Evolutionary conservation across 2,329 filamentous ascomycete species (phyloP).

Genomic region (Lecanoromycetidae sp.): DNA sequence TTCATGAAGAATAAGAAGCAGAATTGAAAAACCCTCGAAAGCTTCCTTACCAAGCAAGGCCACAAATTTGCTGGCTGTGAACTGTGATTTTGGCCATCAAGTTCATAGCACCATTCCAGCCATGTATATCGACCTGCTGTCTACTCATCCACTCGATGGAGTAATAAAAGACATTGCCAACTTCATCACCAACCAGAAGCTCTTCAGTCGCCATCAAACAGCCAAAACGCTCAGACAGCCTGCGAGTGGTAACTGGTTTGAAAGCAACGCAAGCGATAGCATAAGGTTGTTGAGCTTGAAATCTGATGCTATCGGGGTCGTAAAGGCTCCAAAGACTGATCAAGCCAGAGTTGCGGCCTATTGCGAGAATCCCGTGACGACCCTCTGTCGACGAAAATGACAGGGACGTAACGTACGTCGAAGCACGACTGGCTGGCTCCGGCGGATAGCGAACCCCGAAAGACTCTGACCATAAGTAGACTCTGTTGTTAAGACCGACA

Average conservation of each 20-base stretch:
- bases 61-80: slow-evolving; percentile 84
- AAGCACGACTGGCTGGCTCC: slow-evolving; percentile 36
- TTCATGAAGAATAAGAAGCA: too few species aligned
- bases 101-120: slow-evolving; percentile 67
- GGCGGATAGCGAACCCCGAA: slow-evolving; percentile 51
- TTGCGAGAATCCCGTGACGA: slow-evolving; percentile 66
- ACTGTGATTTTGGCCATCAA: slow-evolving; percentile 64
- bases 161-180: slow-evolving; percentile 76
- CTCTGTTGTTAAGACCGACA: slow-evolving; percentile 63
- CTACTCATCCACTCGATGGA: slow-evolving; percentile 65
- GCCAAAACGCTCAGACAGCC: slow-evolving; percentile 37
- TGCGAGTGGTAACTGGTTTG: slow-evolving; percentile 49
- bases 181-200: slow-evolving; percentile 73
- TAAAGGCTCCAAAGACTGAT: slow-evolving; percentile 67
- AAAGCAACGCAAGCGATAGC: slow-evolving; percentile 72
- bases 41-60: too few species aligned
- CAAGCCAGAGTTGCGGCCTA: slow-evolving; percentile 65
- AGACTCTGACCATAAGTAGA: slow-evolving; percentile 83
- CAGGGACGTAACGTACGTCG: slow-evolving; percentile 64
- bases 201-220: slow-evolving; percentile 60
- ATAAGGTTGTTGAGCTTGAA: slow-evolving; percentile 59
- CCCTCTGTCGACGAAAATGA: slow-evolving; percentile 76
- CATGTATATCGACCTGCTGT: slow-evolving; percentile 45
- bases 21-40: too few species aligned
- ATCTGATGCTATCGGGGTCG: slow-evolving; percentile 55